These are phyloP conservation scores for Neurospora sp. DNA, from an alignment of 2,329 filamentous ascomycete species.

Conservation along the genomic window DNA sequence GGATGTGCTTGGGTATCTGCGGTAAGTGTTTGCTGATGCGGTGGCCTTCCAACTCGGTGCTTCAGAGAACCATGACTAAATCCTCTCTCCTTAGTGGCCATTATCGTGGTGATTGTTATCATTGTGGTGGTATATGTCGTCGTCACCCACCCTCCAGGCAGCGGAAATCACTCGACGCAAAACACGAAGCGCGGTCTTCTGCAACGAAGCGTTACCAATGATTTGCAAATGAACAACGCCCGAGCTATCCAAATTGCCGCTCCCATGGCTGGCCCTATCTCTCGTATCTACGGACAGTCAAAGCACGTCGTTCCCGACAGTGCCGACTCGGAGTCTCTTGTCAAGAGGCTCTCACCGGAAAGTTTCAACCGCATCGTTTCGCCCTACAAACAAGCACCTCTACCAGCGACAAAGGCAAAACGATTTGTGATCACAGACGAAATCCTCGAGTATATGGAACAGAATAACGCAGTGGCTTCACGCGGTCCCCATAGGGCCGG, in stretches of 20 bases:
- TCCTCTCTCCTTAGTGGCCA: constrained; percentile 30
- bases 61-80: constrained; percentile 4
- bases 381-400: neutral
- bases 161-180: constrained; percentile 19
- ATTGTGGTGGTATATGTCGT: constrained; percentile 40
- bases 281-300: constrained; percentile 14
- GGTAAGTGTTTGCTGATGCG: constrained; percentile 31
- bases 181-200: constrained; percentile 13
- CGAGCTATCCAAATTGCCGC: constrained; percentile 16
- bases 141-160: constrained; percentile 25
- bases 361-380: neutral
- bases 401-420: neutral
- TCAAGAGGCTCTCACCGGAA: neutral
- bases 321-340: constrained; percentile 3
- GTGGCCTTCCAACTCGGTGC: neutral
- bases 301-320: constrained; percentile 14
- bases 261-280: neutral
- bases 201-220: constrained; percentile 10
- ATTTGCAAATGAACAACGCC: constrained; percentile 20
- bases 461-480: neutral
- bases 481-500: neutral
- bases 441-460: neutral
- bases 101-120: constrained; percentile 43
- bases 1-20: constrained; percentile 78
- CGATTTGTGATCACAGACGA: constrained; percentile 1